Base-by-base conservation (phyloP, 1,139 yeast species). In the Pichia kudriavzevii region DNA sequence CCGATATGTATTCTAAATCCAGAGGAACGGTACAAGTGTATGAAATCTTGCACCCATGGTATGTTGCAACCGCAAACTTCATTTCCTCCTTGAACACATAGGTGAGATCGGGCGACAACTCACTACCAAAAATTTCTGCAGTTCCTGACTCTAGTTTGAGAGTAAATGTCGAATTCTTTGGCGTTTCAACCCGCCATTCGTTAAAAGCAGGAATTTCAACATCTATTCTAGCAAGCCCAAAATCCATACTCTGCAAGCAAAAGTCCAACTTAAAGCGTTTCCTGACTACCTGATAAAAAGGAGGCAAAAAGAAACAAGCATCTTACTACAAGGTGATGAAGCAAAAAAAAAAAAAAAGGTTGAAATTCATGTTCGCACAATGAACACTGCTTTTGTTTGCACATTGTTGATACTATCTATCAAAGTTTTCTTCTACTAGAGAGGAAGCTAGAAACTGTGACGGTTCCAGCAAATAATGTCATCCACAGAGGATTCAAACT, bases 101-200 rank as follows among this genome's bases (percentile, higher is more conserved):
- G 17, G 77, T 82, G 1, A 72, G 68, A 41, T 82, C 85, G 23
- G 67, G 63, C 3, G 96, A 84, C 22, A 91, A 67, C 54, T 91
- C 98, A 3, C 96, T 85, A 17, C 98, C 98, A 59, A 82, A 85
- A 14, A 88, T 70, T 59, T 91, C 98, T 2, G 84, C 95, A 2
- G 79, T 68, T 2, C 98, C 98, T 7, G 65, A 61, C 4, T 60
- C 31, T 23, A 81, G 68, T 45, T 67, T 75, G 23, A 85, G 52
- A n/a, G 66, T 66, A 31, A 87, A 52, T 24, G 66, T 65, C 7
- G 75, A 63, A 33, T 70, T 76, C 42, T 69, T 64, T 1, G 76
- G 79, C 3, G 84, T 74, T 52, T 85, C 95, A 40, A 85, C 70
- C 41, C 95, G 66, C 95, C 95, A 88, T 60, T 87, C 95, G n/a